Evolutionary conservation across 106 monocot genomes (phyloP), one percentile per base, ranked within the genome.

Genomic region (Dendrobium catenatum): DNA sequence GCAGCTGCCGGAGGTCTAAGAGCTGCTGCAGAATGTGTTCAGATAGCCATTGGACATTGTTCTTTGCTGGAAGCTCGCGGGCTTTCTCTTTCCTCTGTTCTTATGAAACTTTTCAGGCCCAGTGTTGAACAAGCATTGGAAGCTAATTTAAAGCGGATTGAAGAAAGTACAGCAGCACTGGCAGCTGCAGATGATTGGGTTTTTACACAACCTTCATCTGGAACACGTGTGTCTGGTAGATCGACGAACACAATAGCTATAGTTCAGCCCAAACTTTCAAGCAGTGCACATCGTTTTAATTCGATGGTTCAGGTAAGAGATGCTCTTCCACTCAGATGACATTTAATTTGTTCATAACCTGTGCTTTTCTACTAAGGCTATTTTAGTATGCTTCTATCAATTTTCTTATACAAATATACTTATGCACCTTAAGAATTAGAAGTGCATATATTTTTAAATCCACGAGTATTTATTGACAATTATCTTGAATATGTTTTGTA

Each of bases 181-280:
- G 93, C 93, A 22, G 94, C 98, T 75, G 98, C 98, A 73, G 98
- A 98, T 88, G 95, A 95, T 85, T 98, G 98, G 98, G 77, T 85
- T 16, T 93, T 98, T 77, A 87, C 76, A 4, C 86, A 86, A 86
- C 84, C 89, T 61, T 88, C 89, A 49, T 80, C 81, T 73, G 83
- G 79, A 24, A 43, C 81, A 55, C 88, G 87, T n/a, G 47, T 80
- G 75, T 84, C 91, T 20, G 70, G 83, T 72, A 90, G 85, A 81
- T 17, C 82, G 42, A 78, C 90, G 78, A 82, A 55, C 40, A 61
- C 86, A 42, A 67, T 79, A 66, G 19, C 77, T 46, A 61, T 72
- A 27, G 54, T 72, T 27, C 98, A 93, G 78, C 88, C 94, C 13
- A 98, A 88, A 79, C 90, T 98, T 76, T 98, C 98, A 42, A 95